These are phyloP conservation scores for Golubevia pallescens DNA, from an alignment of 1,284 basidiomycete genomes.

Conservation along the genomic window DNA sequence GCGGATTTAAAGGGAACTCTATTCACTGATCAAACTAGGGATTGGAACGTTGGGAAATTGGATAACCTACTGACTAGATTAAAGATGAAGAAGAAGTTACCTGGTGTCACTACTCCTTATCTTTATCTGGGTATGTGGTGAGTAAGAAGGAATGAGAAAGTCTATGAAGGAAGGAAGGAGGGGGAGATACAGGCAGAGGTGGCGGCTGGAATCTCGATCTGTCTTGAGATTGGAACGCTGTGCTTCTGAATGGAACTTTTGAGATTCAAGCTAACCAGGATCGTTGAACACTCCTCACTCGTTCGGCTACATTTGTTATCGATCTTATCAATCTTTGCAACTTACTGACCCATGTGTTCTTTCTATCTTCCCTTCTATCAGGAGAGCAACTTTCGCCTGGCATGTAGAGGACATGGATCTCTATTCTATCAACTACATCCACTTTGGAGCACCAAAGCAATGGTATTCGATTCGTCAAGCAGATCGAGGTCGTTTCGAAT, in stretches of 20 bases:
- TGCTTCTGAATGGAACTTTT: no score
- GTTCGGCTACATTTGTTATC: no score
- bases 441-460: slow-evolving; percentile 93
- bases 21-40: slow-evolving; percentile 44
- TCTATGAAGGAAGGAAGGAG: no score
- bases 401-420: slow-evolving; percentile 91
- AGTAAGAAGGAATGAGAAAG: no score
- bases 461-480: slow-evolving; percentile 96
- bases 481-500: slow-evolving; percentile 68
- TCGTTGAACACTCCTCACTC: no score
- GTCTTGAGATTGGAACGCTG: no score
- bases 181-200: no score
- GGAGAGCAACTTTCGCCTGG: slow-evolving; percentile 76
- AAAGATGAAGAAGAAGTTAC: slow-evolving; percentile 43
- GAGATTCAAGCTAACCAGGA: no score
- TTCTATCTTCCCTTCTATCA: no score
- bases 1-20: slow-evolving; percentile 61
- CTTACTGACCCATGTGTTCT: no score
- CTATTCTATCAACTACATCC: slow-evolving; percentile 98
- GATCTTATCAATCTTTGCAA: no score
- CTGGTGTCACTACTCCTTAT: slow-evolving; percentile 62
- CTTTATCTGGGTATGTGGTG: slow-evolving; percentile 65
- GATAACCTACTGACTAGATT: slow-evolving; percentile 58
- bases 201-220: no score
- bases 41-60: slow-evolving; percentile 59